Base-by-base conservation (phyloP, 2,329 filamentous ascomycete genomes). In the Sarocladium brachiariae region DNA sequence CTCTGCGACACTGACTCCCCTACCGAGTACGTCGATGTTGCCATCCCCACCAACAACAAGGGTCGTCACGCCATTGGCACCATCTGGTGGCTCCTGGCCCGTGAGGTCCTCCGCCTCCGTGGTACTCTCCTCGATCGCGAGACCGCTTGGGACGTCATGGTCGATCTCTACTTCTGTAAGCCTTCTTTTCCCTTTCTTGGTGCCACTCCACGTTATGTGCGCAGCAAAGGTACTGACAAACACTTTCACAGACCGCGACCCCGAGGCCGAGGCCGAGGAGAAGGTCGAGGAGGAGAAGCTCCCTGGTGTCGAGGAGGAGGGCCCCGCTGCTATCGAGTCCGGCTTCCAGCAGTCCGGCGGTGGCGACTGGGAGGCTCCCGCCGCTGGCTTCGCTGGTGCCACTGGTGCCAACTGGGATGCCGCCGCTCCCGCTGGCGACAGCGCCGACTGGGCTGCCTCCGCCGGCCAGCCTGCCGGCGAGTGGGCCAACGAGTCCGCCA, bases 11-110 rank as follows among this genome's bases (percentile, higher is more conserved):
- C 92, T 70, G 93, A 99, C 82, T 97, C 93, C 56, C 93, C 93
- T 68, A 97, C 93, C 75, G 92, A 99, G 79, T 99, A 92, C 80
- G 93, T 99, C 72, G 93, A 99, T 71, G 89, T 97, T 75, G 93
- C 93, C 75, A 99, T 99, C 77, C 93, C 93, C 69, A 96, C 93
- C 80, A 99, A 99, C 89, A 99, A 99, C 89, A 99, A 99, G 87
- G 92, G 91, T 81, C 92, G 93, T 72, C 91, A 97, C 80, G 86
- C 95, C 72, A 99, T 99, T 67, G 93, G 93, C 81, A 83, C 93
- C 66, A 74, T 99, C 79, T 99, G 93, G 93, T 99, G 93, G 93
- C 86, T 99, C 86, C 84, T 99, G 64, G 92, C 93, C 73, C 93
- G 93, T 83, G 93, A 99, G 84, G 92, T 99, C 72, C 91, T 99